Percentiles rank a stretch among this genome's conserved stretches.
Evolutionary conservation across 73 alveolate genomes (phyloP).

Genomic region (Uronychia binucleata): DNA sequence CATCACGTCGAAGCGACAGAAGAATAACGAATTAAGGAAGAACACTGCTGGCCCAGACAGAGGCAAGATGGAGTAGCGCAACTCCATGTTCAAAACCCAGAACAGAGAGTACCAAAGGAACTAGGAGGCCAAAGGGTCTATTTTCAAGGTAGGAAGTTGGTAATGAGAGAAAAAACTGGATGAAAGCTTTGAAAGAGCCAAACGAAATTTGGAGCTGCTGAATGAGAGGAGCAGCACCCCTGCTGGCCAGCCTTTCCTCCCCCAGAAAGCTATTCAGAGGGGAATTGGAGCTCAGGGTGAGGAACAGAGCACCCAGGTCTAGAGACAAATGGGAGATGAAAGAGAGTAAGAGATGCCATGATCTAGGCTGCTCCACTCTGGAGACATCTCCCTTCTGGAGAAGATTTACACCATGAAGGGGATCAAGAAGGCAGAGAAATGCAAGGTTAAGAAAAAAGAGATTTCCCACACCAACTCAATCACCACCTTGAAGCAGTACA

Average conservation of each 20-base stretch:
- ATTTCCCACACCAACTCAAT: neutral
- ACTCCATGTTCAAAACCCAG: neutral
- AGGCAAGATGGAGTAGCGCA: too few relatives aligned
- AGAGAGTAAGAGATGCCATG: neutral
- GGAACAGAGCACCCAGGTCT: neutral
- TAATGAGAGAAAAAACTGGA: neutral
- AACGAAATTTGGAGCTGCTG: neutral
- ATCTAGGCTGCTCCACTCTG: neutral
- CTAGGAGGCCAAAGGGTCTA: neutral
- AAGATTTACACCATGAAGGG: neutral
- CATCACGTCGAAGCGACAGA: neutral
- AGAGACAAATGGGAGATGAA: neutral
- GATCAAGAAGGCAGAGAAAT: neutral
- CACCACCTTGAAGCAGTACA: neutral
- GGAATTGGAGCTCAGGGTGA: neutral
- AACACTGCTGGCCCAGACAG: neutral
- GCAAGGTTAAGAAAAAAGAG: neutral
- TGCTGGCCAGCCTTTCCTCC: neutral
- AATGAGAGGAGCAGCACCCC: neutral
- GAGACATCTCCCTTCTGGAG: neutral
- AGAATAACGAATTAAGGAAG: neutral
- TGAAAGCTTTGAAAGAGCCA: neutral
- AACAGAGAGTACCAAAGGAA: neutral
- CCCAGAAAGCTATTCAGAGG: neutral
- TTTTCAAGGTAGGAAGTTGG: neutral